Evolutionary conservation across 2,329 filamentous ascomycete species (phyloP).

Genomic region (Trichoderma atroviride): DNA sequence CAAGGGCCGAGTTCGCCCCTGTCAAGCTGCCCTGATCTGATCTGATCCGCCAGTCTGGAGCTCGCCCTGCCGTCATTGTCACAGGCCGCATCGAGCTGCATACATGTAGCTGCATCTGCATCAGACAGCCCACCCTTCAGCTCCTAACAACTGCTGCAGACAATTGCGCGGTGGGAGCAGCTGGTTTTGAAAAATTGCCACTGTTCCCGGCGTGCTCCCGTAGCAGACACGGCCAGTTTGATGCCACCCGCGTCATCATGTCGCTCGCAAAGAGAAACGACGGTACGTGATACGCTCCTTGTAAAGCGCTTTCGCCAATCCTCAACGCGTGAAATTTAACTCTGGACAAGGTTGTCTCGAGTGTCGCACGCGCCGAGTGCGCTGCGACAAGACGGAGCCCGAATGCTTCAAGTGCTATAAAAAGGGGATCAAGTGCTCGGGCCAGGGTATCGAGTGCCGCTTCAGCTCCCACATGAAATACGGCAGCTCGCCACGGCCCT

Average conservation of each 20-base stretch:
- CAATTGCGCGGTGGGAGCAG: background rate
- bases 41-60: background rate
- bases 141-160: background rate
- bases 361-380: slow-evolving; percentile 23
- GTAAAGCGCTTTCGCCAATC: background rate
- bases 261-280: slow-evolving; percentile 23
- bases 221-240: background rate
- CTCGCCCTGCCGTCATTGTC: background rate
- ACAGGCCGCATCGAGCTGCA: background rate
- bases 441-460: slow-evolving; percentile 19
- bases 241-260: background rate
- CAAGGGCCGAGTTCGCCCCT: slow-evolving; percentile 7
- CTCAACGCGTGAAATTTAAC: background rate
- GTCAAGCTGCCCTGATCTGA: background rate
- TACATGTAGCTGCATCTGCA: background rate
- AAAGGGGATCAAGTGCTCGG: slow-evolving; percentile 21
- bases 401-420: slow-evolving; percentile 24
- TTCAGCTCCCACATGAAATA: slow-evolving; percentile 22
- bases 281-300: background rate
- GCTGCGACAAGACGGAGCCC: slow-evolving; percentile 20
- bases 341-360: slow-evolving; percentile 18
- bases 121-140: background rate
- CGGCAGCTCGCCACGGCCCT: background rate
- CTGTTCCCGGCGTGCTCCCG: background rate
- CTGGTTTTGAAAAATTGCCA: background rate